Conservation (phyloP, 106 monocot species). For the Platanthera zijinensis region DNA sequence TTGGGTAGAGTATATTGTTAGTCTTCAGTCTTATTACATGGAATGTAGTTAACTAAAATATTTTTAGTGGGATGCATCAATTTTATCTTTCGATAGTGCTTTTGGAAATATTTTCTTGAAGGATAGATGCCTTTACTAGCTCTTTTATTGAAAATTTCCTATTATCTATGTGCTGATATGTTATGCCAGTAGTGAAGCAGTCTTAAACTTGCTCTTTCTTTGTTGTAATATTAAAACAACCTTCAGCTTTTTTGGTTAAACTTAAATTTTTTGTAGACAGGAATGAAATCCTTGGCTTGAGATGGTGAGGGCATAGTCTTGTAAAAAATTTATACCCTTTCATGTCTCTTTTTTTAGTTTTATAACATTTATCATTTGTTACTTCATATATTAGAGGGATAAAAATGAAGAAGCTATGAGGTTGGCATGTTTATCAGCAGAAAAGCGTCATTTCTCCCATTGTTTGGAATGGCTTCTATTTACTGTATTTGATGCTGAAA, state of each 20-base stretch:
- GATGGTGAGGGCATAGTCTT: not conserved
- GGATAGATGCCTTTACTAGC: too few relatives aligned
- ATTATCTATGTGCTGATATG: not conserved
- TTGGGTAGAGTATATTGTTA: not conserved
- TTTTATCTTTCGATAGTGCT: not conserved
- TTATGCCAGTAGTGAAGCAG: not conserved
- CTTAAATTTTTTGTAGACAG: not conserved
- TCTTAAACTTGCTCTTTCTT: not conserved
- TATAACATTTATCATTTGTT: not conserved
- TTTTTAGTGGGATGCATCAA: not conserved
- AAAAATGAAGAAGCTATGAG: constrained; percentile 91
- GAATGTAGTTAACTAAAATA: not conserved
- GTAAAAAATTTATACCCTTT: not conserved
- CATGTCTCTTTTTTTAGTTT: not conserved
- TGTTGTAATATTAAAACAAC: not conserved
- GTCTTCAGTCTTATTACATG: not conserved
- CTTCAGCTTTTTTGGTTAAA: not conserved
- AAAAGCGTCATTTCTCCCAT: constrained; percentile 94
- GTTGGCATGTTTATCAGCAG: constrained; percentile 81
- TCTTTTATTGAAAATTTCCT: too few relatives aligned
- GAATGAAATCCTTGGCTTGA: not conserved
- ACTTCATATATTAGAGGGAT: constrained; percentile 45
- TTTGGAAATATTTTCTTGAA: not conserved
- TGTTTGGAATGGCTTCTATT: constrained; percentile 99
- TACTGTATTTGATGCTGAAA: constrained; percentile 99